Evolutionary conservation across 1,284 basidiomycete species (phyloP), one percentile per base, ranked within the genome.

Genomic region (Irpex sp.): DNA sequence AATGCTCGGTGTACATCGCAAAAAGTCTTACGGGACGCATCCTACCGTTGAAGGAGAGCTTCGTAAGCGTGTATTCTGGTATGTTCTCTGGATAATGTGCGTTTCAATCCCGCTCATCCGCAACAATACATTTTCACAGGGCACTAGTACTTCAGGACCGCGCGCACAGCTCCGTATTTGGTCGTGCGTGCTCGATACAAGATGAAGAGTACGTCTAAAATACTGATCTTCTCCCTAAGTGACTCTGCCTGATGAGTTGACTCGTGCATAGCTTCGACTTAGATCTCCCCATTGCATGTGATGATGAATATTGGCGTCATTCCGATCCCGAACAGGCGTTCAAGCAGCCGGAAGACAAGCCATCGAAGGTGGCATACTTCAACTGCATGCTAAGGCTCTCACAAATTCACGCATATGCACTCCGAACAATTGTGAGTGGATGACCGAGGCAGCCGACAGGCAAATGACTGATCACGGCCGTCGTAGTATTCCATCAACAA

Each of bases 101-200:
- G 31, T 44, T n/a, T 37, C 6, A n/a, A 48, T 56, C 13, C 17
- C 13, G 4, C 17, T n/a, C 38, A 13, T 59, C 44, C 38, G n/a
- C 38, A 17, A 44, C 2, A 11, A 47, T 34, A 26, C 31, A 47
- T 21, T 31, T 21, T 58, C 44, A 54, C 38, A 88, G 86, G 87
- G 78, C 83, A 4, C 77, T 91, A 0, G 79, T 89, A 1, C 76
- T 77, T 38, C 73, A 86, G 63, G 89, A 91, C 72, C 81, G 89
- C 44, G 74, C 81, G 65, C 78, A 84, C 57, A 91, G 91, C 68
- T 83, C 88, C 5, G 81, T 82, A 1, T 78, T 94, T 15, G 93
- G 93, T n/a, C 79, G 93, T 17, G 89, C 91, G 0, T 87, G 89
- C 70, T 89, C 88, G 1, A 85, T 94, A 54, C 88, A 92, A 64